Conservation (phyloP, 805 yeast species). For the Cyberlindnera petersonii region DNA sequence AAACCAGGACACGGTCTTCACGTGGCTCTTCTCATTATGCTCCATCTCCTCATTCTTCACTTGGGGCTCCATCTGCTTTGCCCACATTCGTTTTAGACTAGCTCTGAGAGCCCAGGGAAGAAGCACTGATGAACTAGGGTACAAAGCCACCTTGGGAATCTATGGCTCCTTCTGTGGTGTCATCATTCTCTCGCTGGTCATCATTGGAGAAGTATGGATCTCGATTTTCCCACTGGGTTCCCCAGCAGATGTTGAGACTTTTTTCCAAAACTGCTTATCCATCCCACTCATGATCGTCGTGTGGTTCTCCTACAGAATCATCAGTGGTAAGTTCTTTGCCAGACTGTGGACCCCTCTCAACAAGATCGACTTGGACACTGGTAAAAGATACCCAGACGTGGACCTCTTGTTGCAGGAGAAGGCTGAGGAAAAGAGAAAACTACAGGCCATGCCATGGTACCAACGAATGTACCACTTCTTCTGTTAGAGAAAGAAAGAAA, state of each 20-base stretch:
- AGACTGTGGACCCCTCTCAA: slow-evolving; percentile 39
- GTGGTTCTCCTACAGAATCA: slow-evolving; percentile 26
- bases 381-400: slow-evolving; percentile 59
- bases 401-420: slow-evolving; percentile 53
- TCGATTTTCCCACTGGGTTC: slow-evolving; percentile 63
- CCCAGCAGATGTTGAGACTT: slow-evolving; percentile 29
- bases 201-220: slow-evolving; percentile 78
- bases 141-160: slow-evolving; percentile 62
- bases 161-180: slow-evolving; percentile 64
- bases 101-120: slow-evolving; percentile 66
- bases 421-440: slow-evolving; percentile 47
- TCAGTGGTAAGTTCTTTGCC: slow-evolving; percentile 35
- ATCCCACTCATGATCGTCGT: slow-evolving; percentile 36
- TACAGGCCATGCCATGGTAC: slow-evolving; percentile 42
- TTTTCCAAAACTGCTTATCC: slow-evolving; percentile 41
- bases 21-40: slow-evolving; percentile 61
- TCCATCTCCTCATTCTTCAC: slow-evolving; percentile 60
- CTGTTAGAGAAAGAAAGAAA: slow-evolving; percentile 32
- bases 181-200: slow-evolving; percentile 50
- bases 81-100: slow-evolving; percentile 59
- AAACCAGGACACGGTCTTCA: slow-evolving; percentile 51
- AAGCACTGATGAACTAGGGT: slow-evolving; percentile 61
- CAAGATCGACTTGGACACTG: slow-evolving; percentile 58
- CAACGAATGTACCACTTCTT: slow-evolving; percentile 52
- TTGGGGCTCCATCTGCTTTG: slow-evolving; percentile 57